Evolutionary conservation across 345 rosid species (phyloP), one percentile per base, ranked within the genome.

Genomic region (Lepidium didymum): DNA sequence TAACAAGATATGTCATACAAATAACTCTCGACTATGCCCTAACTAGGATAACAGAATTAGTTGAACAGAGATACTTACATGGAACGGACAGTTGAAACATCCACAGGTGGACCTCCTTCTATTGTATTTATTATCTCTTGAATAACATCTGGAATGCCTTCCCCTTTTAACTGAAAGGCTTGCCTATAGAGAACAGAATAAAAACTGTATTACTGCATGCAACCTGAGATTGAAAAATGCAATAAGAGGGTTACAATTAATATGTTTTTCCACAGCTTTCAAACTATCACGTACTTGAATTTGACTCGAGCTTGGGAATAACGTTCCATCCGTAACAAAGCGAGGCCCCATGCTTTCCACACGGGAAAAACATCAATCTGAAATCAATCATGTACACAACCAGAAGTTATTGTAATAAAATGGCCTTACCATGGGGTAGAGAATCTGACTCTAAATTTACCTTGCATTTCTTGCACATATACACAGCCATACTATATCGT

Each of bases 331-430:
- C 86, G 87, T 70, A 93, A 79, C 75, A 93, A 86, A 77, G 98
- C 98, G 83, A 87, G 97, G 37, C 98, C 98, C 98, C 98, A 93
- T 15, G 97, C 97, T 81, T 80, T 93, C 98, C 98, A 93, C 40
- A 88, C 98, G 7, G 92, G 98, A 74, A 88, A 86, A 72, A 84
- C 90, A 75, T 93, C 97, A 76, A 93, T 87, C 98, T 93, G 86
- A 73, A 67, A 75, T 31, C 70, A 56, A 70, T 37, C 40, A 41
- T 45, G 23, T 9, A 66, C 18, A 70, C 66, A 61, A 73, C 27
- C 73, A 56, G 47, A 53, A 59, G 49, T 42, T 61, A 47, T 56
- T 69, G 50, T 49, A 42, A 63, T 67, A 58, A 62, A 74, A 68
- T 37, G 66, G 55, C 41, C 68, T 16, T 50, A 54, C 42, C 11